Percentiles rank a stretch among this genome's conserved stretches.
These are phyloP conservation scores for Melampsora occidentalis DNA, from an alignment of 1,284 basidiomycete species.

Conservation along the genomic window DNA sequence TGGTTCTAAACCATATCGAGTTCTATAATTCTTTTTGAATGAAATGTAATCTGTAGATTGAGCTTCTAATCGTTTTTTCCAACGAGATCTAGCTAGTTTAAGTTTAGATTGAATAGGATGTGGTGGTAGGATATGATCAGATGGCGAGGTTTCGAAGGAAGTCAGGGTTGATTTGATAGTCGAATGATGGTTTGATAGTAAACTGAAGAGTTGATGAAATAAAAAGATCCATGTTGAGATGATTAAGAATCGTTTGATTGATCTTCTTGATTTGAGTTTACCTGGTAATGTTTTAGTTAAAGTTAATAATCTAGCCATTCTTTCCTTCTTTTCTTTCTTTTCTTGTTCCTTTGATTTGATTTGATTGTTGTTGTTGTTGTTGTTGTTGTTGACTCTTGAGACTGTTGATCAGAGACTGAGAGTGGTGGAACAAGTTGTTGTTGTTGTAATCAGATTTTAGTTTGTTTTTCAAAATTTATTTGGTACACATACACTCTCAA, in stretches of 20 bases:
- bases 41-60: slow-evolving; percentile 30
- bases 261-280: slow-evolving; percentile 41
- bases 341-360: too few species aligned
- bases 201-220: slow-evolving; percentile 36
- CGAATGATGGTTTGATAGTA: slow-evolving; percentile 12
- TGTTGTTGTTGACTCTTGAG: too few species aligned
- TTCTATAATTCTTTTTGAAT: slow-evolving; percentile 34
- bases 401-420: too few species aligned
- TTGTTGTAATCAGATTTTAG: too few species aligned
- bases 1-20: slow-evolving; percentile 34
- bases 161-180: slow-evolving; percentile 15
- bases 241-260: slow-evolving; percentile 40
- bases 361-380: too few species aligned
- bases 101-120: slow-evolving; percentile 38
- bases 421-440: too few species aligned
- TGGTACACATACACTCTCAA: too few species aligned
- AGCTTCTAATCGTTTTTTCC: slow-evolving; percentile 36
- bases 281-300: slow-evolving; percentile 12
- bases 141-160: not conserved
- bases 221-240: slow-evolving; percentile 35
- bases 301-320: slow-evolving; percentile 32
- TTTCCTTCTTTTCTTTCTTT: too few species aligned
- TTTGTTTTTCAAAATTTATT: too few species aligned
- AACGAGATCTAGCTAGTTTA: slow-evolving; percentile 20
- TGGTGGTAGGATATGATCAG: slow-evolving; percentile 29